Evolutionary conservation across 1,284 basidiomycete genomes (phyloP).

Genomic region (Ganoderma leucocontextum): DNA sequence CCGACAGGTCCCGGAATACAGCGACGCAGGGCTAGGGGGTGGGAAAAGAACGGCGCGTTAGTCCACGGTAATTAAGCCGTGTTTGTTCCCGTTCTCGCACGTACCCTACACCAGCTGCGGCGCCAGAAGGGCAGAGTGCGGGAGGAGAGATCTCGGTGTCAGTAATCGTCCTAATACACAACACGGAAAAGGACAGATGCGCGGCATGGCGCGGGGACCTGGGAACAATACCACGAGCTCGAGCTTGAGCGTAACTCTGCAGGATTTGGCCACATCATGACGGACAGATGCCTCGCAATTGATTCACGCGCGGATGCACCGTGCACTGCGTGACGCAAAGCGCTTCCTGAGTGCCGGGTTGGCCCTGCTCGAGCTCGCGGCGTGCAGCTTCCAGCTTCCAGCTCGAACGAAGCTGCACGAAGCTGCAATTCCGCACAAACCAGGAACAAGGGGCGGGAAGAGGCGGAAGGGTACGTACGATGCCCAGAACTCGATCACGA

Average conservation of each 20-base stretch:
- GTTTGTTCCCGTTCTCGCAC: constrained; percentile 33
- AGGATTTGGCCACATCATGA: not conserved
- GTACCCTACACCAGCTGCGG: constrained; percentile 39
- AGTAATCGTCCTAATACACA: constrained; percentile 31
- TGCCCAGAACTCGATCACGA: constrained; percentile 45
- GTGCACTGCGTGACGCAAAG: constrained; percentile 7
- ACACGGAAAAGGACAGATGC: constrained; percentile 12
- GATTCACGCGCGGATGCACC: not conserved
- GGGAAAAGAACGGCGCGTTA: constrained; percentile 25
- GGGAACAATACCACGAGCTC: not conserved
- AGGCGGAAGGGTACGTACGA: constrained; percentile 36
- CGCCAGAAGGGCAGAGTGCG: constrained; percentile 6
- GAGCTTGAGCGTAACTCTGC: constrained; percentile 10
- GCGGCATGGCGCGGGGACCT: constrained; percentile 15
- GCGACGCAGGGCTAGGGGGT: constrained; percentile 42
- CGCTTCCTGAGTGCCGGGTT: not conserved
- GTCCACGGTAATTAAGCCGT: constrained; percentile 34
- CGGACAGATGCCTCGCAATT: not conserved
- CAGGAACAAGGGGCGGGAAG: constrained; percentile 5
- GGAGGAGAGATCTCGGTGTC: constrained; percentile 30
- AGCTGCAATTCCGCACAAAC: constrained; percentile 9
- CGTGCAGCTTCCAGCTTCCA: not conserved
- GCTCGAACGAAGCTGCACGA: not conserved
- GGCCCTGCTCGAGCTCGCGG: not conserved
- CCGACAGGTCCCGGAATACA: constrained; percentile 41